Base-by-base conservation (phyloP, 768 basidiomycete genomes). In the Chalciporus sphaerocephalus region DNA sequence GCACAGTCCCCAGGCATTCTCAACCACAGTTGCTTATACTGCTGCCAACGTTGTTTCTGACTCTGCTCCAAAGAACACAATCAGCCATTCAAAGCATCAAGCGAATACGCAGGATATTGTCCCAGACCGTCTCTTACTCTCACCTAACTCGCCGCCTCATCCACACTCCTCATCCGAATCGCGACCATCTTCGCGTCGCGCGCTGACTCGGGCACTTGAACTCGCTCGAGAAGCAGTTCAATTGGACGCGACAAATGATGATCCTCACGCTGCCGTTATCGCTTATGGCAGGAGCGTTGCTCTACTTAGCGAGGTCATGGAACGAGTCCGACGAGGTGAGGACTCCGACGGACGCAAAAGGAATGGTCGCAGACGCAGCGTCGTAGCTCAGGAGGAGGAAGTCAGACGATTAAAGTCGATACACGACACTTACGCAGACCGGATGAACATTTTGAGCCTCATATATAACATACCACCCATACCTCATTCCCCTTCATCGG, bases 341-440 rank as follows among this genome's bases (percentile, higher is more conserved):
- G 87, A 91, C 51, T 81, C 81, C 21, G 87, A 88, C 38, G 66
- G 73, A n/a, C 74, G 81, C 60, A 72, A 75, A 54, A 75, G 68
- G 50, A 76, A 71, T 55, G 78, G 77, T 23, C 76, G 85, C 52
- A 79, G 84, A 48, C 78, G 85, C 60, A 89, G 86, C 57, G 81
- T 88, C 13, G 83, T 87, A n/a, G 91, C 92, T 18, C 88, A 92
- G 62, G 85, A 90, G 63, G 92, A 94, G 58, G 92, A 95, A 73
- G 84, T 92, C 38, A 74, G 82, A 54, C 73, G 92, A 54, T 69
- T 95, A 46, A 86, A 87, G 68, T 87, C 87, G 52, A 95, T 95
- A 54, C 92, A 94, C 61, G 92, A 95, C 66, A 94, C 92, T 8
- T 95, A 95, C 65, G 90, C 88, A 47, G 90, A 95, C 66, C 81